Base-by-base conservation (phyloP, 1,139 yeast species). In the Geotrichum bryndzae region DNA sequence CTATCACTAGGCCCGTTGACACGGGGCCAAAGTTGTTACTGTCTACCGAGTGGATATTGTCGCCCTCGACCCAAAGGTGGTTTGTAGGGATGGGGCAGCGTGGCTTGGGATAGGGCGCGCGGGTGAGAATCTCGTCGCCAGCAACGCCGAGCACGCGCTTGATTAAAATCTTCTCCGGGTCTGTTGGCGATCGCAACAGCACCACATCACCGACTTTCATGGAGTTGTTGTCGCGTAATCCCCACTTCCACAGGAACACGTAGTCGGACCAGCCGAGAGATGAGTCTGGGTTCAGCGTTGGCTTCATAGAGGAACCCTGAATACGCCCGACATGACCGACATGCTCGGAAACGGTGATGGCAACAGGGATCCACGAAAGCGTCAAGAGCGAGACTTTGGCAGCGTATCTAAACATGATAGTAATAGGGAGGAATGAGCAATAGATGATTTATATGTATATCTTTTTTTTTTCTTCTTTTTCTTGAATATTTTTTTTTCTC, bases 21-120 rank as follows among this genome's bases (percentile, higher is more conserved):
- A 91, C 82, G 0, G 97, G 96, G 0, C 97, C 97, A 75, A 88
- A 91, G 10, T 80, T 81, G 72, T 90, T 90, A 57, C 94, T 86
- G 74, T 91, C 97, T 3, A 90, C 76, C 1, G 96, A 87, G 69
- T 90, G 97, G 60, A 86, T 74, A 71, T 90, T 91, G 72, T 92
- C 98, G 2, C 98, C 98, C 73, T 92, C 97, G 0, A 91, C 91
- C 97, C 97, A 92, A 13, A 90, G 69, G 72, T 92, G 98, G 69
- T 86, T 87, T 62, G 89, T 75, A 3, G 97, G 97, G 1, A 92
- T 77, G 31, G 76, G 75, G 8, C 87, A 85, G 53, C 78, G 77
- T 1, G 79, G 76, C 69, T 84, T 82, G 1, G 96, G 94, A 70
- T 88, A 90, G 23, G 85, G 85, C 38, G 81, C 76, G 62, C 86